Percentiles rank a stretch among this genome's conserved stretches.
phyloP scores from a whole-genome alignment of 768 basidiomycete genomes.

The Leccinum uliginosum region DNA sequence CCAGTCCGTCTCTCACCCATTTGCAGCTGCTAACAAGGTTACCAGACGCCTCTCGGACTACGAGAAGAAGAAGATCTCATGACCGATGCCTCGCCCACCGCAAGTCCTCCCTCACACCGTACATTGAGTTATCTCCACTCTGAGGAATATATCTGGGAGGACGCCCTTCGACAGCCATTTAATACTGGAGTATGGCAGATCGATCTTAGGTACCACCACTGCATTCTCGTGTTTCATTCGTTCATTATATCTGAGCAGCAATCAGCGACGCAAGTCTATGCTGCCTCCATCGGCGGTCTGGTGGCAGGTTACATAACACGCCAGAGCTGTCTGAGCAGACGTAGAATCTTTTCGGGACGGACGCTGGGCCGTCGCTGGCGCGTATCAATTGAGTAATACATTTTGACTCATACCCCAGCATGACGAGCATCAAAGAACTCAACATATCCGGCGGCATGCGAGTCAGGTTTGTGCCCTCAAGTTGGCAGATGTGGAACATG shows the following conservation, averaged over 20 bases:
- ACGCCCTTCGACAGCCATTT: constrained; percentile 39
- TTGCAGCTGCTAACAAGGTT: constrained; percentile 3
- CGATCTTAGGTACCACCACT: constrained; percentile 42
- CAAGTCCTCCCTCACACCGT: constrained; percentile 7
- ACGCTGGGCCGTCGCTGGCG: no score
- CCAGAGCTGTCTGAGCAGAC: no score
- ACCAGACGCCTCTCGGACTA: constrained; percentile 39
- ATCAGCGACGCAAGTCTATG: no score
- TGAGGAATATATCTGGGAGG: constrained; percentile 45
- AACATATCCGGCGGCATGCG: constrained; percentile 56
- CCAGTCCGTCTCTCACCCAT: no score
- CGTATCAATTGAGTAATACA: no score
- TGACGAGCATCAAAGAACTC: constrained; percentile 54
- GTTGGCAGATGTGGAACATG: constrained; percentile 57
- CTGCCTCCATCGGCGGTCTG: no score
- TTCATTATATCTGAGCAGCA: no score
- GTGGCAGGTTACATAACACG: no score
- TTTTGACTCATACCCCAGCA: no score
- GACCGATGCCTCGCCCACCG: constrained; percentile 5
- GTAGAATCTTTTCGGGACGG: no score
- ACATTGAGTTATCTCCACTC: constrained; percentile 21
- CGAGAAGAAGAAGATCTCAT: constrained; percentile 36
- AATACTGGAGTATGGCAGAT: constrained; percentile 48
- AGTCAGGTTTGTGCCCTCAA: constrained; percentile 62
- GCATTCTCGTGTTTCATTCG: no score